These are phyloP conservation scores for Metarhizium sp. DNA, from an alignment of 2,329 filamentous ascomycete species.

Conservation along the genomic window DNA sequence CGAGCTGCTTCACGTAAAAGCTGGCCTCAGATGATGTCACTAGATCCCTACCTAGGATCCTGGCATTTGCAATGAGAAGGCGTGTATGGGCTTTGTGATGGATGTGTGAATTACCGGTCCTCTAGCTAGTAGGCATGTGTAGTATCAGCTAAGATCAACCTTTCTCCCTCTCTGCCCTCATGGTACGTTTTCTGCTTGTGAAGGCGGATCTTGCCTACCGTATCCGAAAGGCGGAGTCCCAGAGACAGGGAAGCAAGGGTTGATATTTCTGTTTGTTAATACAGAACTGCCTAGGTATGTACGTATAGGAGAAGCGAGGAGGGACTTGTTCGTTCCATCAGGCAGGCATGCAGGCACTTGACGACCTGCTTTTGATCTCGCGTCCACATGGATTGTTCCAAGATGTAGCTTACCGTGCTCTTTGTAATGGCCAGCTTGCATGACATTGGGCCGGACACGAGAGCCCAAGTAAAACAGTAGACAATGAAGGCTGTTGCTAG, in stretches of 20 bases:
- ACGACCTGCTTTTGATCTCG: neutral
- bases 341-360: neutral
- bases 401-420: neutral
- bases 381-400: neutral
- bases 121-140: too few relatives aligned
- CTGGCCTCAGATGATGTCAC: neutral
- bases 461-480: neutral
- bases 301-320: neutral
- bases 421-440: neutral
- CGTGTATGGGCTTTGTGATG: neutral
- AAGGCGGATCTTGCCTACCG: neutral
- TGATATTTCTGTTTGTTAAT: too few relatives aligned
- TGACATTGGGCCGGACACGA: neutral
- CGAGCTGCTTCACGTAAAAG: too few relatives aligned
- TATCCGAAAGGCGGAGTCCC: neutral
- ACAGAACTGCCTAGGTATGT: too few relatives aligned
- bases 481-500: neutral
- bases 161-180: neutral
- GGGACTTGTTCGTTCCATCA: neutral
- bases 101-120: too few relatives aligned
- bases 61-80: neutral
- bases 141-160: too few relatives aligned
- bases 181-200: neutral
- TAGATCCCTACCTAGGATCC: neutral
- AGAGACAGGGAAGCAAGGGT: neutral